Evolutionary conservation across 306 rosid genomes (phyloP).

Genomic region (Argentina anserina): DNA sequence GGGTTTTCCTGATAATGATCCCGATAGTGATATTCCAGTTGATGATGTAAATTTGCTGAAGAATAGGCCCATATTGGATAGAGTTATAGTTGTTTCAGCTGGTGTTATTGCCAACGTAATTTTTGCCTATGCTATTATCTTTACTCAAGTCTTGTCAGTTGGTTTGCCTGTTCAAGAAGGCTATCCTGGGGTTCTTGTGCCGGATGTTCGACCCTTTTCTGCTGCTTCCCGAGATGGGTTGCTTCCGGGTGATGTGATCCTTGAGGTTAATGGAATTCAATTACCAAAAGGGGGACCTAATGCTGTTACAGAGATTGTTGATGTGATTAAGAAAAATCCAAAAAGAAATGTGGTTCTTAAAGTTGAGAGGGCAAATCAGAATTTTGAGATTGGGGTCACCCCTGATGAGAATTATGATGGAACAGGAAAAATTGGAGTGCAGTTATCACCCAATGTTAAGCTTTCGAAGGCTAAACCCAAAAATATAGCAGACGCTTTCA

Average conservation of each 20-base stretch:
- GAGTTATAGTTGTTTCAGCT: constrained; percentile 85
- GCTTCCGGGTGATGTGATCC: constrained; percentile 79
- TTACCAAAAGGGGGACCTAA: constrained; percentile 63
- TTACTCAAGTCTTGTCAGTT: constrained; percentile 78
- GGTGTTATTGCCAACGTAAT: constrained; percentile 91
- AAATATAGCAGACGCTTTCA: constrained; percentile 50
- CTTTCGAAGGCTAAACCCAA: constrained; percentile 53
- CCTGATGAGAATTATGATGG: constrained; percentile 90
- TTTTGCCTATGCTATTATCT: constrained; percentile 74
- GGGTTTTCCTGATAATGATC: constrained; percentile 99
- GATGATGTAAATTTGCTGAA: constrained; percentile 84
- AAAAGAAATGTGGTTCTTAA: constrained; percentile 66
- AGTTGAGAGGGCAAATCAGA: constrained; percentile 61
- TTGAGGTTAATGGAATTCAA: constrained; percentile 64
- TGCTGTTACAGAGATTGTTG: constrained; percentile 71
- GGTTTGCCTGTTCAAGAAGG: constrained; percentile 93
- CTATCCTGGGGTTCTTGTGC: constrained; percentile 86
- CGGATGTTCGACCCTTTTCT: constrained; percentile 76
- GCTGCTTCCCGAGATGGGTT: constrained; percentile 92
- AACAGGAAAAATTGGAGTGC: constrained; percentile 95
- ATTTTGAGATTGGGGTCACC: constrained; percentile 63
- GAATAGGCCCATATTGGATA: constrained; percentile 91
- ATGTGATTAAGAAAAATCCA: constrained; percentile 64
- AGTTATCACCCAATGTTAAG: constrained; percentile 77
- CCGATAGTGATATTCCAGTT: constrained; percentile 80